Evolutionary conservation across 2,329 filamentous ascomycete genomes (phyloP), one percentile per base, ranked within the genome.

Genomic region (Talaromyces rugulosus): DNA sequence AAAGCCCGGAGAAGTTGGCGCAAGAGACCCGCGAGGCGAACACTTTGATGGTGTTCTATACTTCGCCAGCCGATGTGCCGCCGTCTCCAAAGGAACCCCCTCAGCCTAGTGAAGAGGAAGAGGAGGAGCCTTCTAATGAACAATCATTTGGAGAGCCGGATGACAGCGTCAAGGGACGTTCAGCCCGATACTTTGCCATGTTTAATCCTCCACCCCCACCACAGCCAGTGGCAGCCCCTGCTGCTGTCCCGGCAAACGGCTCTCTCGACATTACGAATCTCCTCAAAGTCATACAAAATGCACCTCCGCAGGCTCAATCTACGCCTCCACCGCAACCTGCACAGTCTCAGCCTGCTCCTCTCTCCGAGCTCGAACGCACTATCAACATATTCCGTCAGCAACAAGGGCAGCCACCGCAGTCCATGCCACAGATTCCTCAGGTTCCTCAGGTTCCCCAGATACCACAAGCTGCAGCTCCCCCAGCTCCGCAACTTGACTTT

Each of bases 11-110:
- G 64, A 78, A 73, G 58, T 67, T 72, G 31, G 76, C 75, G 1
- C 80, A 82, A 64, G 75, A 81, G 27, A 75, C 78, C 56, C 75
- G 79, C 34, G 80, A 82, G 67, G 69, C 74, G 52, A 80, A 71
- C 27, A 80, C 79, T 3, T 72, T 82, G 42, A 81, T 81, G 76
- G 78, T 78, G 1, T 77, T 81, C 63, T 80, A 82, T 65, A 74
- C 78, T 1, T 78, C 75, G 31, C 71, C 74, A 54, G 74, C 74
- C 4, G 80, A 82, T 64, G 72, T 81, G 54, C 80, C 80, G 5
- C 65, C 74, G 5, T 77, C 79, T 4, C 79, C 80, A 6, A 81
- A 80, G 63, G 80, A 82, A 59, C 79, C 80, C 14, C 74, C 77
- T 30, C 67, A 72, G 23, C 67, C 72, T 12, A 71, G 71, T 42